A percentile compares a stretch with the other conserved stretches of the same genome.
Evolutionary conservation across 805 yeast species (phyloP).

Genomic region (Maudiozyma saulgeensis): DNA sequence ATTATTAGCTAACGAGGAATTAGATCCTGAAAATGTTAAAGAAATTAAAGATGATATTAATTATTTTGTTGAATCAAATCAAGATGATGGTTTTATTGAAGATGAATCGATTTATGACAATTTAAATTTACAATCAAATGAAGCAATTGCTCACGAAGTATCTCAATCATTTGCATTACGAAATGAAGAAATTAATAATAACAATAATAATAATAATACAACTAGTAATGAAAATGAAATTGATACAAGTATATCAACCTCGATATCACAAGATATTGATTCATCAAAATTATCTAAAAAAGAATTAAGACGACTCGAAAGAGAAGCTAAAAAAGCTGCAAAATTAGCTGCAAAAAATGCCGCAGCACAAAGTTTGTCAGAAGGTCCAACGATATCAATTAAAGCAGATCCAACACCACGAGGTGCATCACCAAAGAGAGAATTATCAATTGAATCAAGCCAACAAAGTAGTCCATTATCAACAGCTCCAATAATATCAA

Average conservation of each 20-base stretch:
- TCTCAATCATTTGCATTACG: constrained; percentile 32
- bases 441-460: constrained; percentile 6
- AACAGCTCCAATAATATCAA: neutral
- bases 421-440: constrained; percentile 3
- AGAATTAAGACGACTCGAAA: constrained; percentile 27
- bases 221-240: neutral
- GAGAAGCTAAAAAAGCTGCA: constrained; percentile 31
- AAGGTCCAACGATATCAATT: constrained; percentile 8
- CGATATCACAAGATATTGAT: constrained; percentile 5
- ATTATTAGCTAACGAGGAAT: constrained; percentile 68
- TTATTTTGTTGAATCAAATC: constrained; percentile 86
- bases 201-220: constrained; percentile 7
- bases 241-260: neutral
- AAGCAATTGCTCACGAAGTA: constrained; percentile 42
- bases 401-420: constrained; percentile 4
- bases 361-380: constrained; percentile 6
- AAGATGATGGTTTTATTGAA: constrained; percentile 83
- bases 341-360: constrained; percentile 25
- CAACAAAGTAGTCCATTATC: constrained; percentile 1
- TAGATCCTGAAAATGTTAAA: constrained; percentile 68
- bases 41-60: constrained; percentile 79
- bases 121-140: constrained; percentile 55
- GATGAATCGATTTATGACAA: constrained; percentile 91
- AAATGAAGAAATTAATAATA: constrained; percentile 18
- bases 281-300: constrained; percentile 24